Conservation (phyloP, 192 early-diverging fungal genomes). For the Haplosporangium gracile region DNA sequence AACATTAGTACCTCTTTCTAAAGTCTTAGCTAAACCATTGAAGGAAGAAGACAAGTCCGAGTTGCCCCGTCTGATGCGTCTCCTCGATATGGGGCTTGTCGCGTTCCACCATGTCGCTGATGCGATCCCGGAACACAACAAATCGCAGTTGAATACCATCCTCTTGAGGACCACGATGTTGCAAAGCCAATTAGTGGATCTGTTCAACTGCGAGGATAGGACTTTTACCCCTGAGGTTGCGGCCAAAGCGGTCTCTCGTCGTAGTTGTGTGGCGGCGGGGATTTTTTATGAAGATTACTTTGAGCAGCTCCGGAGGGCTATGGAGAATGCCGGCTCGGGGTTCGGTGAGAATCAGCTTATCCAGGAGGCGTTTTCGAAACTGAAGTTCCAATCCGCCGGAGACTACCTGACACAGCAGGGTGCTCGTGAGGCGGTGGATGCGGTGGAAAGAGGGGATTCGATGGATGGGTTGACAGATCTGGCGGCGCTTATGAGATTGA, state of each 20-base stretch:
- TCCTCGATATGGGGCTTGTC: conserved; percentile 8
- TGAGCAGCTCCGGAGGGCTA: not conserved
- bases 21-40: not conserved
- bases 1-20: not conserved
- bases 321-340: not conserved
- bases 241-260: not conserved
- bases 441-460: not conserved
- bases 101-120: conserved; percentile 10
- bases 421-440: not conserved
- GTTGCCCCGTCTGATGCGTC: not conserved
- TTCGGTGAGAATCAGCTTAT: not conserved
- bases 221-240: not conserved
- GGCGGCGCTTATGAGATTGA: not conserved
- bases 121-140: not conserved
- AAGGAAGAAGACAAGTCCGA: not conserved
- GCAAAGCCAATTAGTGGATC: not conserved
- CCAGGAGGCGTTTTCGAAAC: not conserved
- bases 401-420: conserved; percentile 19
- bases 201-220: conserved; percentile 13
- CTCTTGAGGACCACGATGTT: not conserved
- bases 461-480: not conserved
- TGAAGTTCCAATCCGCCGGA: conserved; percentile 22
- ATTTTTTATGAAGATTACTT: conserved; percentile 19
- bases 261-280: conserved; percentile 14
- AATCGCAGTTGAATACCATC: not conserved